Percentiles rank a stretch among this genome's conserved stretches.
These are phyloP conservation scores for Trichoderma sp. DNA, from an alignment of 2,329 filamentous ascomycete species.

Conservation along the genomic window DNA sequence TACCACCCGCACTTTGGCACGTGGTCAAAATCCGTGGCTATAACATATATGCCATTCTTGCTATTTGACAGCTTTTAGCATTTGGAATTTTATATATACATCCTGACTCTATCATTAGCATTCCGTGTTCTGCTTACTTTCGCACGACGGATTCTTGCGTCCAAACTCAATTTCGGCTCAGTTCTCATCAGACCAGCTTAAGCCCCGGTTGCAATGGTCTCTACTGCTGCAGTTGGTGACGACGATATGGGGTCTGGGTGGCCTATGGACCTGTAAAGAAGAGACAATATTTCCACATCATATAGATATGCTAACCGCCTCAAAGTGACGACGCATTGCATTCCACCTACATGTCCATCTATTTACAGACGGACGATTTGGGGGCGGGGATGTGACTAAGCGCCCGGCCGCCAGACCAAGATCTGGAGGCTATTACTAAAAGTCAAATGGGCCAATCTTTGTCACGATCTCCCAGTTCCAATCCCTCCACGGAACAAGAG, in stretches of 20 bases:
- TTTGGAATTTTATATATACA: neutral
- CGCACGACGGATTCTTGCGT: too few species aligned
- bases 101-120: neutral
- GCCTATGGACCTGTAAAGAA: neutral
- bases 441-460: neutral
- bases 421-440: neutral
- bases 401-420: neutral
- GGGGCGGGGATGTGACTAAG: neutral
- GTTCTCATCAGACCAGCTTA: too few species aligned
- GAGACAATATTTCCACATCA: neutral
- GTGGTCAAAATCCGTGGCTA: neutral
- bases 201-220: neutral
- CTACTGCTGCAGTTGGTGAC: neutral
- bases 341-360: neutral
- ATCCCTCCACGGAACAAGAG: neutral
- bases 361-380: neutral
- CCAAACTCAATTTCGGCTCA: too few species aligned
- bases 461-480: neutral
- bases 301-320: neutral
- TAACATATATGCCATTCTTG: neutral
- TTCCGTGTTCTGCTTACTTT: too few species aligned
- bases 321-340: neutral
- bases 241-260: neutral
- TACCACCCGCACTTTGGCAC: neutral
- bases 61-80: too few species aligned